Evolutionary conservation across 1,284 basidiomycete genomes (phyloP), one percentile per base, ranked within the genome.

Genomic region (Vanrija pseudolonga): DNA sequence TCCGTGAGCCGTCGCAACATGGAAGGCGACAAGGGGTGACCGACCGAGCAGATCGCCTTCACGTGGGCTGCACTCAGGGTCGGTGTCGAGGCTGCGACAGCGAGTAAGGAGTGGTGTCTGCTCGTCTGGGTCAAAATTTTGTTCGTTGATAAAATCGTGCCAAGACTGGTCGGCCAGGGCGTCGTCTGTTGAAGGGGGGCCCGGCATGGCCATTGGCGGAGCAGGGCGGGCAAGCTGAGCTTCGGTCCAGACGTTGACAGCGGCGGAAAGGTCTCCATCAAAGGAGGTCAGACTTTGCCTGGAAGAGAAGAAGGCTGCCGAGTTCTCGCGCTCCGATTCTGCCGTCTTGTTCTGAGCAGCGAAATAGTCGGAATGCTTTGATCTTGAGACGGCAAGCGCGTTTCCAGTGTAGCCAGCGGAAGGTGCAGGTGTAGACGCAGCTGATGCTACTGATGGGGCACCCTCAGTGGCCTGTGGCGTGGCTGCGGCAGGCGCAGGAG

Each of bases 91-190:
- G 23, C 49, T 51, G 22, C 58, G 51, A 40, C 58, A 60, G 19
- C 58, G 41, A 19, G 58, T 60, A 23, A 60, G 50, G 46, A 60
- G 36, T 43, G 58, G 58, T n/a, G 58, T 60, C 44, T 55, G 55
- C 51, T 60, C 58, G 50, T 60, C 58, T 24, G 51, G 54, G 36
- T 60, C 58, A 56, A 60, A 60, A 55, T 54, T 60, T 49, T 60
- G 55, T 44, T 60, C 58, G 52, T 60, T 60, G 47, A 60, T 60
- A 46, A 56, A 60, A 44, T 60, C 58, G 55, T 60, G 58, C 58
- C 58, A 60, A n/a, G 55, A 56, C 52, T 60, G 58, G 41, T 60
- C 58, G 15, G 58, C 58, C 14, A 60, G 44, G 24, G 58, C 58
- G 47, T 60, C 58, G 42, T 60, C 58, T 8, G 56, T 53, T 28